Conservation (phyloP, 306 rosid genomes). For the Inga leiocalycina region DNA sequence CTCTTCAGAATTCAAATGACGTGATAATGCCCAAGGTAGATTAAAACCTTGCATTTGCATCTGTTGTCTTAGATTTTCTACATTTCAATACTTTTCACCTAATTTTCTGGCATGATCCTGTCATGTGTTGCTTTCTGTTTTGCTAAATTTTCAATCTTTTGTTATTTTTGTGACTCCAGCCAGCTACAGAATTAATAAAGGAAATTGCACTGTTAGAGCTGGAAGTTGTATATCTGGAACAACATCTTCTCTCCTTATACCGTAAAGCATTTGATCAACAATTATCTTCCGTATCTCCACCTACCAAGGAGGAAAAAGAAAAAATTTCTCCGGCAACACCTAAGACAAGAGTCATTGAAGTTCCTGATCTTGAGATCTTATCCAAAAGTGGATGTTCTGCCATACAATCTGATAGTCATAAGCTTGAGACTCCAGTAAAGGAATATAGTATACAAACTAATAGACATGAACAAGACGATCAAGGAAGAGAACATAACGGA, state of each 20-base stretch:
- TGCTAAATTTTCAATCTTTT: background rate
- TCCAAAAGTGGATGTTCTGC: conserved; percentile 50
- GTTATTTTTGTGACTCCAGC: conserved; percentile 54
- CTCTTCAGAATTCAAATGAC: conserved; percentile 50
- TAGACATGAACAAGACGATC: conserved; percentile 36
- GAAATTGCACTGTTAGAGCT: conserved; percentile 88
- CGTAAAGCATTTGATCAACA: conserved; percentile 88
- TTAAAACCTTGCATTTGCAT: background rate
- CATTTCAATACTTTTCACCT: background rate
- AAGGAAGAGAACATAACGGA: conserved; percentile 40
- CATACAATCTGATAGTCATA: conserved; percentile 47
- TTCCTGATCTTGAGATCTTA: conserved; percentile 44
- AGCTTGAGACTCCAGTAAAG: conserved; percentile 41
- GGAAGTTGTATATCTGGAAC: conserved; percentile 93
- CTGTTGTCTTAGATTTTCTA: background rate
- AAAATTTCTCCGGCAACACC: conserved; percentile 52
- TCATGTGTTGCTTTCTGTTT: background rate
- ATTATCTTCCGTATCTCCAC: conserved; percentile 57
- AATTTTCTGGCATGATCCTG: conserved; percentile 13
- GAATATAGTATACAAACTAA: conserved; percentile 42
- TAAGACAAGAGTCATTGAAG: conserved; percentile 37
- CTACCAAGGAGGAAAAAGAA: conserved; percentile 52
- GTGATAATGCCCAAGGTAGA: conserved; percentile 66
- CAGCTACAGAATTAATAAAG: conserved; percentile 87
- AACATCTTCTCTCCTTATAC: conserved; percentile 89